Conservation (phyloP, 2,329 filamentous ascomycete genomes). For the Curvularia lunata region DNA sequence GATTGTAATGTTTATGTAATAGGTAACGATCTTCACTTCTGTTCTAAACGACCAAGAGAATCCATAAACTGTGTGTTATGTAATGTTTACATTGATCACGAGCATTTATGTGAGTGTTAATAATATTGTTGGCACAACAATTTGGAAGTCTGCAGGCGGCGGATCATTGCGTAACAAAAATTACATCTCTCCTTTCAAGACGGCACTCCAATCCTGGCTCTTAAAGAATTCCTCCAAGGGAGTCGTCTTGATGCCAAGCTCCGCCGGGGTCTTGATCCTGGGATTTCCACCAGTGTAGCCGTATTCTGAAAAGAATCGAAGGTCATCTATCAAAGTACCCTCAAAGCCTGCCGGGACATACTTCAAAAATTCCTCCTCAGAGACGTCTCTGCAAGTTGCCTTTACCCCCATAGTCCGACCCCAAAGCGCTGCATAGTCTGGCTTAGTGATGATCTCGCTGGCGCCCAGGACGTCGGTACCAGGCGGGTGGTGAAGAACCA, state of each 20-base stretch:
- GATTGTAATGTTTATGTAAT: background rate
- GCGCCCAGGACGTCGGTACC: conserved; percentile 12
- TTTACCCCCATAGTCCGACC: conserved; percentile 8
- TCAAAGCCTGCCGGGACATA: conserved; percentile 7
- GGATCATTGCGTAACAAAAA: background rate
- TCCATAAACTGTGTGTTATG: background rate
- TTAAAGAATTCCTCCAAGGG: conserved; percentile 9
- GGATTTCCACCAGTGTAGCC: conserved; percentile 13
- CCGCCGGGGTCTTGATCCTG: conserved; percentile 8
- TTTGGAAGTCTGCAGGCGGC: background rate
- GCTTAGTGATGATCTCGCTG: conserved; percentile 8
- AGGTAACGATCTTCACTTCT: background rate
- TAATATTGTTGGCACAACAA: background rate
- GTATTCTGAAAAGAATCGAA: conserved; percentile 12
- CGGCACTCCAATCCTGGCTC: conserved; percentile 9
- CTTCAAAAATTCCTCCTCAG: conserved; percentile 9
- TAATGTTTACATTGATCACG: background rate
- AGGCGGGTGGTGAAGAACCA: conserved; percentile 10
- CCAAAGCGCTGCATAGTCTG: conserved; percentile 11
- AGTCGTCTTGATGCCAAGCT: conserved; percentile 13
- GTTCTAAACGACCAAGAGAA: background rate
- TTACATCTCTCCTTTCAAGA: conserved; percentile 8
- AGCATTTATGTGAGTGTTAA: background rate
- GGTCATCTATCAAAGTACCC: background rate
- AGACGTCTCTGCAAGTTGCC: conserved; percentile 3